phyloP scores from a whole-genome alignment of 2,329 filamentous ascomycete species.

The Thelonectria blattea region DNA sequence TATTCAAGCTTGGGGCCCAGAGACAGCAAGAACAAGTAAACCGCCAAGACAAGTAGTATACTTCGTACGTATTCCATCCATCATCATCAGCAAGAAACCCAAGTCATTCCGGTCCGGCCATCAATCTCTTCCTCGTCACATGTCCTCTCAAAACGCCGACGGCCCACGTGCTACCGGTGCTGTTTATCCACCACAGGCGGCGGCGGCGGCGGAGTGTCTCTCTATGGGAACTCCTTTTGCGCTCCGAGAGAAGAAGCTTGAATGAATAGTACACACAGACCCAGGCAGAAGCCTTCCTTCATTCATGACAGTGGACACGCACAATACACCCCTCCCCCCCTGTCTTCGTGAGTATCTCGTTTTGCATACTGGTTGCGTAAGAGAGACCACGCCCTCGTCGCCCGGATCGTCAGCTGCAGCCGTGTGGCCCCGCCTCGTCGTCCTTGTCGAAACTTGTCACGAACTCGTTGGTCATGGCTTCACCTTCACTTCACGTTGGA shows the following conservation, averaged over 20 bases:
- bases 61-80: too few species aligned
- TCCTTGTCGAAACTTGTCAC: neutral
- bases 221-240: conserved; percentile 11
- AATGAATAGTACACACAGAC: neutral
- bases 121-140: conserved; percentile 1
- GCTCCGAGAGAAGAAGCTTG: neutral
- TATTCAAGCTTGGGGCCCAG: too few species aligned
- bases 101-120: neutral
- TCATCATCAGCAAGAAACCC: too few species aligned
- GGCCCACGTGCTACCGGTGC: conserved; percentile 2
- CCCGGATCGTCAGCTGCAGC: neutral
- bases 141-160: neutral
- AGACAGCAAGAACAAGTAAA: too few species aligned
- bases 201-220: neutral
- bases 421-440: neutral
- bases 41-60: too few species aligned
- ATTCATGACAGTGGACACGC: neutral
- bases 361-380: neutral
- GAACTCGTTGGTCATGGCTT: neutral
- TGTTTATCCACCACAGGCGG: conserved; percentile 2
- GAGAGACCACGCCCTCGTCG: neutral
- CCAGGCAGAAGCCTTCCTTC: neutral
- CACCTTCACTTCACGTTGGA: neutral
- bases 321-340: neutral
- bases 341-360: neutral